Base-by-base conservation (phyloP, 1,284 basidiomycete species). In the Trichosporon ovoides region DNA sequence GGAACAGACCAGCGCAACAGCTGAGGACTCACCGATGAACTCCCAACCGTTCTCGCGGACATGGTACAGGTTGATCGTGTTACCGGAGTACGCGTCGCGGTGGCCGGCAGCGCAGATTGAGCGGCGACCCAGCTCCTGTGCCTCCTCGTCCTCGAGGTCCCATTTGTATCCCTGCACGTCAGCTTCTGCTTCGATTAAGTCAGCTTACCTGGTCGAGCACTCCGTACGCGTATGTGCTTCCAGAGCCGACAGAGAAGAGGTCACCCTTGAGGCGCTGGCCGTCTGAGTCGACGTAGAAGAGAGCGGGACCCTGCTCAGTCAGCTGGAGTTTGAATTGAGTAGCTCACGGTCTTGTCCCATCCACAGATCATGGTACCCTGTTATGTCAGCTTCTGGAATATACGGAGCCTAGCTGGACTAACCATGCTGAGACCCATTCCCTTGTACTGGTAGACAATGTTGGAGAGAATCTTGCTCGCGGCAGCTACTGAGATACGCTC, bases 301-400 rank as follows among this genome's bases (percentile, higher is more conserved):
- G 82, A 13, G 91, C 86, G n/a, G 95, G 95, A 0, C 96, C 95
- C 84, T 89, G 69, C 19, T 31, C n/a, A n/a, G 57, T 56, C 24
- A 60, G 58, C 38, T 37, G 18, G 14, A 14, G 10, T 22, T 7
- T 2, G 28, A 7, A 36, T 6, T n/a, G n/a, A 33, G 20, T 16
- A 43, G 78, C 86, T 67, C 64, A 89, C 89, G 11, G 95, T 97
- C 83, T 98, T 98, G 80, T 99, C 96, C 94, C 95, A 98, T 28
- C 96, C 96, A 70, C 94, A 98, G 65, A 98, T 96, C 96, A 98
- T 98, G 2, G 96, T 98, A 58, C 96, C 96, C 91, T 92, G 40
- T 14, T 3, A 16, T 13, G 53, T 65, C 53, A 63, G 58, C 53
- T 53, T n/a, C n/a, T 5, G 9, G 28, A 9, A 31, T 9, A 9